Base-by-base conservation (phyloP, 2,329 filamentous ascomycete species). In the Calonectria honghensis region DNA sequence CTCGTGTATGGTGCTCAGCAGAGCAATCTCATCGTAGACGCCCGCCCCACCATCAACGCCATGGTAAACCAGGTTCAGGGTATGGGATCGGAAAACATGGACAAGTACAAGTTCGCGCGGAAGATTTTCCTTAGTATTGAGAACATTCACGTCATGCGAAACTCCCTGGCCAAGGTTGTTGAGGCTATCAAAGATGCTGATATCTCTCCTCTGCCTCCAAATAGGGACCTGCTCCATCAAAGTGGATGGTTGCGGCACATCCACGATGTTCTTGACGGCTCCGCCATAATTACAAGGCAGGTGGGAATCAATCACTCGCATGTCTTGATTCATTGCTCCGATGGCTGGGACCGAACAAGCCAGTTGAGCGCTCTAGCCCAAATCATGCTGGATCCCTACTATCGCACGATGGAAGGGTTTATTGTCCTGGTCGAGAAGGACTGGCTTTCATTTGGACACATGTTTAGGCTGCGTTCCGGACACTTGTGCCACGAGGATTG, bases 91-190 rank as follows among this genome's bases (percentile, higher is more conserved):
- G 97, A 99, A 85, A 98, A 98, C 81, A 98, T 98, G 95, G 95
- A 98, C 77, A 94, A 98, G 85, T 99, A 99, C 87, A 95, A 94
- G 75, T 96, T 96, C 81, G 95, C 96, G 20, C 94, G 93, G 73
- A 98, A 98, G 85, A 94, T 94, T 37, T 99, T 97, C 82, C 90
- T 99, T 71, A 97, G 95, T 76, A 99, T 99, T 81, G 96, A 97
- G 84, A 99, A 99, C 83, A 98, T 99, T 74, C 97, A 99, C 82
- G 96, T 98, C 76, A 99, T 99, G 97, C 91, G 97, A 72, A 94
- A 94, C 75, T 98, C 96, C 2, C 88, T 99, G 41, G 93, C 94
- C 79, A 96, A 94, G 79, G 94, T 99, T 27, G 89, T 98, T 68
- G 96, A 98, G 76, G 94, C 95, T 4, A 88, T 99, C 81, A 98